phyloP scores from a whole-genome alignment of 78 protist species.

The Polysphondylium violaceum region DNA sequence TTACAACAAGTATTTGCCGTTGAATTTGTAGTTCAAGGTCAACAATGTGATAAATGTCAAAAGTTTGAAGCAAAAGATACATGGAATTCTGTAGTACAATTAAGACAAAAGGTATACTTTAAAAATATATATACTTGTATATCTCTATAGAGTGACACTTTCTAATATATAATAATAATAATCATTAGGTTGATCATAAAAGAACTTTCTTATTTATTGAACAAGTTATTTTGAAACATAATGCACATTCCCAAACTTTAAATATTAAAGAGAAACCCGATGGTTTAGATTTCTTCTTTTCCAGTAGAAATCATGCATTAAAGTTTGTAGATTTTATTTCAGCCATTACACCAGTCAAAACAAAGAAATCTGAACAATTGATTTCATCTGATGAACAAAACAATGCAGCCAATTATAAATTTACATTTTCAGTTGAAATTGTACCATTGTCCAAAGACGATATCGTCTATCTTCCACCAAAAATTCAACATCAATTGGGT shows the following conservation, averaged over 20 bases:
- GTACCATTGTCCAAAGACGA: constrained; percentile 98
- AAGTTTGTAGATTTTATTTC: constrained; percentile 91
- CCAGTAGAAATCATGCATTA: constrained; percentile 86
- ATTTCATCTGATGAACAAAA: constrained; percentile 91
- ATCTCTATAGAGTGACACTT: background rate
- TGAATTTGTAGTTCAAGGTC: constrained; percentile 91
- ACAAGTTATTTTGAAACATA: constrained; percentile 98
- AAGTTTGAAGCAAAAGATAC: constrained; percentile 92
- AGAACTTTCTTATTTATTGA: constrained; percentile 97
- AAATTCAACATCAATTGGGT: constrained; percentile 80
- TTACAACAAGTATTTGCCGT: constrained; percentile 92
- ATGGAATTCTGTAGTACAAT: constrained; percentile 97
- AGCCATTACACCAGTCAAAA: constrained; percentile 85
- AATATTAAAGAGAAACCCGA: constrained; percentile 90
- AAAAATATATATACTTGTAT: background rate
- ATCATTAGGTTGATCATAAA: constrained; percentile 90
- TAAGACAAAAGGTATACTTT: constrained; percentile 94
- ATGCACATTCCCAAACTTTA: constrained; percentile 85
- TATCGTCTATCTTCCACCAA: constrained; percentile 93
- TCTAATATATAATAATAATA: background rate
- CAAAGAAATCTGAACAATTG: constrained; percentile 88
- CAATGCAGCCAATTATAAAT: constrained; percentile 93
- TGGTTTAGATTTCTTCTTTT: constrained; percentile 98
- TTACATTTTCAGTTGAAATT: constrained; percentile 94
- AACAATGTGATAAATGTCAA: constrained; percentile 95